Percentiles rank a stretch among this genome's conserved stretches.
These are phyloP conservation scores for Scheffersomyces parashehatae DNA, from an alignment of 1,139 yeast species.

Conservation along the genomic window DNA sequence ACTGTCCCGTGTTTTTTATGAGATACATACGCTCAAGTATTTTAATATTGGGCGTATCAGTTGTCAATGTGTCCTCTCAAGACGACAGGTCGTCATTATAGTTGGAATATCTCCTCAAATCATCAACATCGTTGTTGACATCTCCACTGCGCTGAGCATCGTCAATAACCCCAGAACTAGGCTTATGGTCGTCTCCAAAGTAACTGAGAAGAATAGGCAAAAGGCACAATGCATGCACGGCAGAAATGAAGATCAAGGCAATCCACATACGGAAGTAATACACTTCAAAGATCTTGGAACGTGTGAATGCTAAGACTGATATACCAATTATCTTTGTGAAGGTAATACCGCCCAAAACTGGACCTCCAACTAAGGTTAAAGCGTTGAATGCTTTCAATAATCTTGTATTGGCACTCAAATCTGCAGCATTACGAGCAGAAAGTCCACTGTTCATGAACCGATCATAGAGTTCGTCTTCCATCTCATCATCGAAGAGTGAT, in stretches of 20 bases:
- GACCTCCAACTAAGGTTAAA: conserved; percentile 74
- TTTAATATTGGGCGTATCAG: too few species aligned
- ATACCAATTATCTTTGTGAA: conserved; percentile 89
- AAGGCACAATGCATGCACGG: conserved; percentile 73
- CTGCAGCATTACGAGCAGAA: not conserved
- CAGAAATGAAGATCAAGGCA: conserved; percentile 73
- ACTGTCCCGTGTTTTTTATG: too few species aligned
- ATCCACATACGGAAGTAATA: conserved; percentile 97
- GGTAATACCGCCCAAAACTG: conserved; percentile 88
- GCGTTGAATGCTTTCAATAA: conserved; percentile 54
- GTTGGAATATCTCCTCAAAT: not conserved
- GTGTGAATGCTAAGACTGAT: conserved; percentile 79
- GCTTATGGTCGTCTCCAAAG: conserved; percentile 51
- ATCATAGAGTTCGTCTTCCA: conserved; percentile 7
- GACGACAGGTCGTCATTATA: not conserved
- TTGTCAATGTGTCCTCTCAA: too few species aligned
- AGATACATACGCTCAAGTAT: too few species aligned
- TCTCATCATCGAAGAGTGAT: not conserved
- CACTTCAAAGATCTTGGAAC: conserved; percentile 82
- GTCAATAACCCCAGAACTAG: not conserved
- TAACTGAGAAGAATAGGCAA: conserved; percentile 72
- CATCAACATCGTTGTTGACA: not conserved
- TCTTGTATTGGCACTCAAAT: not conserved
- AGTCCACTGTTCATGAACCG: conserved; percentile 3
- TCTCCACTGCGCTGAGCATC: not conserved